Base-by-base conservation (phyloP, 83 land plant species). In the Diphasiastrum complanatum region DNA sequence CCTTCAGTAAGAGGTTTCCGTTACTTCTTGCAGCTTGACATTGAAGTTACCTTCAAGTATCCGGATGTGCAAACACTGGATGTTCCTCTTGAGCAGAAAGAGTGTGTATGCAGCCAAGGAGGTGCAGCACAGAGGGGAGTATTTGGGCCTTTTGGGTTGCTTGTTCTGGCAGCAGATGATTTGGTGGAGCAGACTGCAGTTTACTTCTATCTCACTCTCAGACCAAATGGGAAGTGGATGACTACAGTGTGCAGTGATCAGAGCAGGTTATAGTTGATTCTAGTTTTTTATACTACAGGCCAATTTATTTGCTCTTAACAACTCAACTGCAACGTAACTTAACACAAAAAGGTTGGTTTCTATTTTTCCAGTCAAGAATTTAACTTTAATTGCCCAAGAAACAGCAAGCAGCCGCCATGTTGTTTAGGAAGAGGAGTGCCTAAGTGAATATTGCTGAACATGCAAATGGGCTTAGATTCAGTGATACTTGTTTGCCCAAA, bases 141-240 rank as follows among this genome's bases (percentile, higher is more conserved):
- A 2, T 69, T 78, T 22, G 99, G 99, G 0, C 99, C 97, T 1
- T 95, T 95, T 48, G 99, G 99, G 5, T 66, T 95, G 20, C 80
- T 84, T 0, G 89, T 89, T 6, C 64, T 95, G 0, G 78, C 99
- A 18, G 83, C 77, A 54, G 70, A 72, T 29, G 33, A 37, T 24
- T 73, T 72, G 2, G 36, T 47, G 30, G 97, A 95, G 73, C 88
- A 86, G 60, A 95, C 93, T 19, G 86, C 93, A 0, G 82, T 84
- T 14, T 95, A 79, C 63, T 95, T 95, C 74, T 89, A 86, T 41
- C 26, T 89, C 12, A 69, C 79, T 0, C 87, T 69, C 51, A 60
- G 46, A 3, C 31, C 57, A 24, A 62, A 80, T 60, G 85, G 89
- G 5, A 57, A 66, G 8, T 64, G 86, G 66, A 47, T 27, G 16